Evolutionary conservation across 495 filamentous ascomycete species (phyloP).

Genomic region (Annulohypoxylon bovei): DNA sequence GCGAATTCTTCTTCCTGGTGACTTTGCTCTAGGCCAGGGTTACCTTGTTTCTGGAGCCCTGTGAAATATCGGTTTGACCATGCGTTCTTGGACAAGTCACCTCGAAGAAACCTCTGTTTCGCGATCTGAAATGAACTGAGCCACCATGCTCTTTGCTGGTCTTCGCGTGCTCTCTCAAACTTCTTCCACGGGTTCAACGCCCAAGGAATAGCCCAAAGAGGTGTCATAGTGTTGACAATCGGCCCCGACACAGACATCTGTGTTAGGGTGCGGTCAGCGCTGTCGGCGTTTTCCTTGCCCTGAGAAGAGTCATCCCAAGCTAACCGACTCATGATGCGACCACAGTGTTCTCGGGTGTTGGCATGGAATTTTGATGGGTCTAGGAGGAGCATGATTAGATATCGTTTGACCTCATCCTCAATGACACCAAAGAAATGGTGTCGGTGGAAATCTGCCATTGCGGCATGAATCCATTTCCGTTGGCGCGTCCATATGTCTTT

Average conservation of each 20-base stretch:
- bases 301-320: slow-evolving; percentile 60
- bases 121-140: slow-evolving; percentile 52
- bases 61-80: slow-evolving; percentile 60
- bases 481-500: slow-evolving; percentile 58
- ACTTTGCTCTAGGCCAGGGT: slow-evolving; percentile 48
- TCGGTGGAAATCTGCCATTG: slow-evolving; percentile 58
- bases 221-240: slow-evolving; percentile 58
- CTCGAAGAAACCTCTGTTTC: slow-evolving; percentile 51
- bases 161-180: slow-evolving; percentile 54
- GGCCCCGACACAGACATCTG: slow-evolving; percentile 61
- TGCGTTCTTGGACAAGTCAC: slow-evolving; percentile 53
- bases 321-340: slow-evolving; percentile 58
- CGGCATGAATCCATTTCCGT: slow-evolving; percentile 60
- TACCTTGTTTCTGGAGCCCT: slow-evolving; percentile 52
- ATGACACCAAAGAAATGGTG: slow-evolving; percentile 60
- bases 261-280: slow-evolving; percentile 56
- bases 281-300: slow-evolving; percentile 54
- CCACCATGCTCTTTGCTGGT: slow-evolving; percentile 57
- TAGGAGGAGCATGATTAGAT: slow-evolving; percentile 53
- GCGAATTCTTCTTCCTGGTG: slow-evolving; percentile 57
- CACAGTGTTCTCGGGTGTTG: slow-evolving; percentile 57
- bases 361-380: slow-evolving; percentile 57
- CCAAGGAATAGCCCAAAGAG: slow-evolving; percentile 54
- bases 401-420: slow-evolving; percentile 56
- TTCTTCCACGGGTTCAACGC: slow-evolving; percentile 58